Evolutionary conservation across 768 basidiomycete species (phyloP), one percentile per base, ranked within the genome.

Genomic region (Agaricus sinodeliciosus): DNA sequence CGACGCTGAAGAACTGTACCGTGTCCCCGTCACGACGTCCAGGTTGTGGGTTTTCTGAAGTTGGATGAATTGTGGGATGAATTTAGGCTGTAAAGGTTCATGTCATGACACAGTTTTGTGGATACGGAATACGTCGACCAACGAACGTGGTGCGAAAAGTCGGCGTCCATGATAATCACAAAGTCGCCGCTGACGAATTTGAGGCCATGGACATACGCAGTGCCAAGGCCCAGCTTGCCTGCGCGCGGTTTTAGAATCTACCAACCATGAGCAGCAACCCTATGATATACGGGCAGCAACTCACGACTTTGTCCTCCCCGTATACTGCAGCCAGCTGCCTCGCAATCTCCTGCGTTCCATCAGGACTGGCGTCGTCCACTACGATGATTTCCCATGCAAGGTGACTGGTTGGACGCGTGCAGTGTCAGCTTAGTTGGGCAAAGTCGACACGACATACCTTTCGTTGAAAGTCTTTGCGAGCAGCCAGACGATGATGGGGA

Each of bases 151-250:
- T 95, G 93, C 4, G 91, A 94, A 68, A 95, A 94, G 70, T 95
- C 93, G 47, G 93, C 93, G 61, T 95, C 93, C 93, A 95, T 95
- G 65, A 95, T 94, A 63, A 94, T 90, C 18, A 94, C 90, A 70
- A 94, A 95, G 68, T 91, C 90, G 8, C 93, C 93, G 0, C 85
- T 85, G 59, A 86, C 87, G 67, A 89, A 94, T 60, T 90, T 85
- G 44, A 95, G 74, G 11, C 93, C 93, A 63, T 95, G 88, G 35
- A 94, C 88, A 64, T 95, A 95, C 31, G 93, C 93, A 18, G 93
- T 94, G 51, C 92, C 93, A 22, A 95, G 79, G 16, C 93, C 93
- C 2, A 95, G 78, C 69, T 95, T 95, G 22, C 93, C 93, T 9
- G 91, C 77, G 62, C 93, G 85, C 26, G 93, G 90, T 70, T 82